phyloP scores from a whole-genome alignment of 495 filamentous ascomycete genomes.

The Podospora australis region DNA sequence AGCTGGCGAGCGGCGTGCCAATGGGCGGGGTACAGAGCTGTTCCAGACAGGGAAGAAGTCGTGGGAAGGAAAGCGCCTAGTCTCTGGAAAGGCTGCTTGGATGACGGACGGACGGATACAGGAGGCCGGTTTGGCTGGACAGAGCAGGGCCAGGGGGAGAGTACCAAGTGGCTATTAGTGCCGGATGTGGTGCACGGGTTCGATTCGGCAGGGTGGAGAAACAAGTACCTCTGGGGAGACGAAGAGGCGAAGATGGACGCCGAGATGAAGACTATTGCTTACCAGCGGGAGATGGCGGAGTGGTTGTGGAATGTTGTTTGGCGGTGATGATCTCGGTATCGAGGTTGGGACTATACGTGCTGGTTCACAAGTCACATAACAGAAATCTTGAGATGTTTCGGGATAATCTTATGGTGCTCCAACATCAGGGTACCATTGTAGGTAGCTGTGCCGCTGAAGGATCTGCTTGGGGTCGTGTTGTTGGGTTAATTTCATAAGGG shows the following conservation, averaged over 20 bases:
- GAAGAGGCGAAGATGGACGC: constrained; percentile 26
- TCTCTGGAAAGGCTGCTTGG: constrained; percentile 20
- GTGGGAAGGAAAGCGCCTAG: constrained; percentile 18
- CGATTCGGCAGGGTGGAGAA: constrained; percentile 23
- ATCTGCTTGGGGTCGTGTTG: too few relatives aligned
- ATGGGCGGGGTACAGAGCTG: constrained; percentile 16
- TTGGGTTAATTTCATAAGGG: too few relatives aligned
- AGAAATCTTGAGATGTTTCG: too few relatives aligned
- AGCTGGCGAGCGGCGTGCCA: constrained; percentile 28
- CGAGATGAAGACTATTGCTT: constrained; percentile 31
- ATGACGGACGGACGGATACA: constrained; percentile 17
- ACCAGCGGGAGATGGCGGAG: constrained; percentile 28
- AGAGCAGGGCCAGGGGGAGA: constrained; percentile 16
- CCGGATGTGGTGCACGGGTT: constrained; percentile 37
- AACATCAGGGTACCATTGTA: too few relatives aligned
- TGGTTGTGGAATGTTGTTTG: constrained; percentile 29
- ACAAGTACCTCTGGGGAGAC: constrained; percentile 20
- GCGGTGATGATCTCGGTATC: constrained; percentile 17
- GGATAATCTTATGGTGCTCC: too few relatives aligned
- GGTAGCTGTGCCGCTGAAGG: too few relatives aligned
- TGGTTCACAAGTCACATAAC: too few relatives aligned
- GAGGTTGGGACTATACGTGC: too few relatives aligned
- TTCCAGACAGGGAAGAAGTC: constrained; percentile 21
- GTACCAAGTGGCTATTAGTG: constrained; percentile 32
- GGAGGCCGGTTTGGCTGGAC: constrained; percentile 26